Evolutionary conservation across 2,329 filamentous ascomycete genomes (phyloP).

Genomic region (Aspergillus tanneri): DNA sequence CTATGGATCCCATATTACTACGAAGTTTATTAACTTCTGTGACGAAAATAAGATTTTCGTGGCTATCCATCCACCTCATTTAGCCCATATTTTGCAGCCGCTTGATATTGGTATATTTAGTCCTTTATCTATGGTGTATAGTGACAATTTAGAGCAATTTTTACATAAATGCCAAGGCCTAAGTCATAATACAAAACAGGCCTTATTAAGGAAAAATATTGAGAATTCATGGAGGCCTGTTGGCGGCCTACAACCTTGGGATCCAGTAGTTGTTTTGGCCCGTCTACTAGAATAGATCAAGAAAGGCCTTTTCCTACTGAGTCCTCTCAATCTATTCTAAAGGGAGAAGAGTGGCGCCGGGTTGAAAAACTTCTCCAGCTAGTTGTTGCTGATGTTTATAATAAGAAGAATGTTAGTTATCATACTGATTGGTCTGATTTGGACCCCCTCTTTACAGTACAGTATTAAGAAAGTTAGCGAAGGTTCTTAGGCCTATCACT

Average conservation of each 20-base stretch:
- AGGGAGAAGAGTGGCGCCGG: neutral
- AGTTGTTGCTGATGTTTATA: neutral
- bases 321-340: neutral
- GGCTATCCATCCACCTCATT: conserved; percentile 6
- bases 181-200: neutral
- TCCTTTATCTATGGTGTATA: conserved; percentile 2
- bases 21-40: conserved; percentile 11
- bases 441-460: too few species aligned
- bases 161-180: neutral
- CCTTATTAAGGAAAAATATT: conserved; percentile 7
- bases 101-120: conserved; percentile 11
- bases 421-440: too few species aligned
- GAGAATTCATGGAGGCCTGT: neutral
- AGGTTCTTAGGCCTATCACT: too few species aligned
- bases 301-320: neutral
- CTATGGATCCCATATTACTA: conserved; percentile 13
- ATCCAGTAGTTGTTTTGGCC: neutral
- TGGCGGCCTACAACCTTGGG: neutral
- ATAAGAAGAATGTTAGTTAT: too few species aligned
- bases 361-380: conserved; percentile 3
- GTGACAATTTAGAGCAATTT: conserved; percentile 2
- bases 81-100: conserved; percentile 4
- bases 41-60: conserved; percentile 10
- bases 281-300: neutral
- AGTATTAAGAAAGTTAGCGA: too few species aligned